Evolutionary conservation across 768 basidiomycete species (phyloP), one percentile per base, ranked within the genome.

Genomic region (Sarcodon aspratus): DNA sequence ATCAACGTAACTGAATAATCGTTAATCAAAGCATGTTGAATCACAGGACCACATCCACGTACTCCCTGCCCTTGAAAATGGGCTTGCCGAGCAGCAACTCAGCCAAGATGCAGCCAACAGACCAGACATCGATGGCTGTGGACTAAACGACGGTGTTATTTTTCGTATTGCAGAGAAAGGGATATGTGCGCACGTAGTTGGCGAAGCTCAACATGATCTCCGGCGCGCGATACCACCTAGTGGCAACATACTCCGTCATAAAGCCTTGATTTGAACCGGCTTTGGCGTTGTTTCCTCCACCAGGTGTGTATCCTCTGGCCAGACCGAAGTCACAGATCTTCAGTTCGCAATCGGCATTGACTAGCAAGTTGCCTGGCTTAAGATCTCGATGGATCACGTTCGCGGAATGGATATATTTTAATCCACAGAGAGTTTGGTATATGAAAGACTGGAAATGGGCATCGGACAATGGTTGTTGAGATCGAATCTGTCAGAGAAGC

Each of bases 231-330:
- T 99, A 99, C 95, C 95, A 98, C 49, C 95, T 76, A 7, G 95
- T 99, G n/a, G 95, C 95, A 33, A 98, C 87, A 63, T 95, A 98
- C 68, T 98, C 96, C 0, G 96, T 98, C 95, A 98, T 97, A 69
- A 98, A 97, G 0, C 95, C 95, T 59, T 85, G 85, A 59, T 87
- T 86, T 35, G 83, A 82, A 17, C 84, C 80, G 1, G 81, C 74
- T 54, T 74, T 52, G 8, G 49, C 47, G 17, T 34, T 40, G 47
- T 55, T 80, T 33, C 85, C 84, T 43, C 82, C 77, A 15, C 85
- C 87, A 4, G 90, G 90, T 17, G 85, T 90, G 65, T 93, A 95
- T 2, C 93, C 93, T 61, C 94, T 73, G 3, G 96, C 95, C 36
- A 99, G 79, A 42, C 96, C 96, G 63, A 99, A 99, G 66, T 99